These are phyloP conservation scores for Ziziphus jujuba DNA, from an alignment of 306 rosid genomes.

Conservation along the genomic window DNA sequence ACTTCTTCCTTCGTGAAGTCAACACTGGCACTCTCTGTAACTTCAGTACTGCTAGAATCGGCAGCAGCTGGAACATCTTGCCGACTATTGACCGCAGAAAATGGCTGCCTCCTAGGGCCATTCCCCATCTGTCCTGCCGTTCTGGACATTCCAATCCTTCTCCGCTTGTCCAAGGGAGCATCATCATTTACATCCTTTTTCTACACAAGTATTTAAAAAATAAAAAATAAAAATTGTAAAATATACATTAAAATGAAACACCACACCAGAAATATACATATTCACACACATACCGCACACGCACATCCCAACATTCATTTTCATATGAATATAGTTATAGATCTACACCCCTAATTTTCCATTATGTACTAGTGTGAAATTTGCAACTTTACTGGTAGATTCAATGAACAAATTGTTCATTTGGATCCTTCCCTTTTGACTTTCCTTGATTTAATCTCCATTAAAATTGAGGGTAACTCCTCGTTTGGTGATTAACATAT, in stretches of 20 bases:
- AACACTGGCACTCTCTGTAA: slow-evolving; percentile 28
- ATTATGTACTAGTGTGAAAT: too few species aligned
- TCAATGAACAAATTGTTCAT: too few species aligned
- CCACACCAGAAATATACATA: background rate
- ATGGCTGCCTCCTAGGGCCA: slow-evolving; percentile 49
- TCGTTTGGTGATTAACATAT: background rate
- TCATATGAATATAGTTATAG: too few species aligned
- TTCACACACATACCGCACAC: too few species aligned
- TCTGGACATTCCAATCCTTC: slow-evolving; percentile 58
- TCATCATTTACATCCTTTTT: slow-evolving; percentile 59
- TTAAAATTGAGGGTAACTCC: background rate
- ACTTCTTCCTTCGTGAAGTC: slow-evolving; percentile 76
- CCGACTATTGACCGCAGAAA: slow-evolving; percentile 42
- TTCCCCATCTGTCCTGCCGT: slow-evolving; percentile 37
- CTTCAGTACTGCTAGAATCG: slow-evolving; percentile 42
- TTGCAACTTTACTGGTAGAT: too few species aligned
- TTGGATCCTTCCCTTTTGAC: too few species aligned
- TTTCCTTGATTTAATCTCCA: background rate
- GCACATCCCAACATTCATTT: too few species aligned
- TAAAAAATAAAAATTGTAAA: background rate
- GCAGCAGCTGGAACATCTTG: slow-evolving; percentile 32
- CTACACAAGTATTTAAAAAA: slow-evolving; percentile 27
- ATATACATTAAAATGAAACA: background rate
- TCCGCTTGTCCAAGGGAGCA: slow-evolving; percentile 52
- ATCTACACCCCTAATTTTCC: too few species aligned